Percentiles rank a stretch among this genome's conserved stretches.
phyloP scores from a whole-genome alignment of 805 yeast genomes.

The Myxozyma melibiosi region DNA sequence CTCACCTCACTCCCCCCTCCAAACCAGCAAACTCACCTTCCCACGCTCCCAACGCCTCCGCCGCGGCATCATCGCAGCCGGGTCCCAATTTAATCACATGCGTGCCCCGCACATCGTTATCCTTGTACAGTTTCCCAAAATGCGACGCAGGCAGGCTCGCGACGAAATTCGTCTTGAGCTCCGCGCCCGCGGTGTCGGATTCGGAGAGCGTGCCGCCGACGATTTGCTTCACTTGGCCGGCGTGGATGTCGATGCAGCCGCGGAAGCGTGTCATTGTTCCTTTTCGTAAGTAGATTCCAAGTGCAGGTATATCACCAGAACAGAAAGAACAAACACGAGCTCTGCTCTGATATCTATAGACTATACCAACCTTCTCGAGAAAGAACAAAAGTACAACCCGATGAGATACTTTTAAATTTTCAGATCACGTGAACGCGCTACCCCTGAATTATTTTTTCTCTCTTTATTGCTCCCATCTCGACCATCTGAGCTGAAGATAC shows the following conservation, averaged over 20 bases:
- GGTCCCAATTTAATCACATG: constrained; percentile 93
- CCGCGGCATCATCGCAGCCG: constrained; percentile 80
- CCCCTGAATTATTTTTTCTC: constrained; percentile 7
- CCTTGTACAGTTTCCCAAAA: constrained; percentile 70
- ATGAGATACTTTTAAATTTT: not conserved
- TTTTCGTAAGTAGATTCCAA: not conserved
- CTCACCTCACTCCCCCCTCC: no score
- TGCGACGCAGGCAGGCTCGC: constrained; percentile 71
- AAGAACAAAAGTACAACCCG: no score
- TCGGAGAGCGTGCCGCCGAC: constrained; percentile 85
- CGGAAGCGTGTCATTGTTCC: constrained; percentile 54
- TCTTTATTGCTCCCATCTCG: no score
- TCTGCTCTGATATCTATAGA: no score
- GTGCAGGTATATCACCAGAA: no score
- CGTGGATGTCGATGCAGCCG: constrained; percentile 94
- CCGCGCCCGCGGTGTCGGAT: constrained; percentile 52
- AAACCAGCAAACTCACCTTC: not conserved
- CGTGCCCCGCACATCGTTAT: constrained; percentile 65
- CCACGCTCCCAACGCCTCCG: constrained; percentile 56
- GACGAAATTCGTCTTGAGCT: constrained; percentile 72
- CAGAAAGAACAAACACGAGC: no score
- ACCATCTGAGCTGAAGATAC: no score
- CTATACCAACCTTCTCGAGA: no score
- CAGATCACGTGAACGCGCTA: constrained; percentile 5
- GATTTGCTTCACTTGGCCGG: constrained; percentile 94